Percentiles rank a stretch among this genome's conserved stretches.
These are phyloP conservation scores for Boletus vermiculosoides DNA, from an alignment of 768 basidiomycete species.

Conservation along the genomic window DNA sequence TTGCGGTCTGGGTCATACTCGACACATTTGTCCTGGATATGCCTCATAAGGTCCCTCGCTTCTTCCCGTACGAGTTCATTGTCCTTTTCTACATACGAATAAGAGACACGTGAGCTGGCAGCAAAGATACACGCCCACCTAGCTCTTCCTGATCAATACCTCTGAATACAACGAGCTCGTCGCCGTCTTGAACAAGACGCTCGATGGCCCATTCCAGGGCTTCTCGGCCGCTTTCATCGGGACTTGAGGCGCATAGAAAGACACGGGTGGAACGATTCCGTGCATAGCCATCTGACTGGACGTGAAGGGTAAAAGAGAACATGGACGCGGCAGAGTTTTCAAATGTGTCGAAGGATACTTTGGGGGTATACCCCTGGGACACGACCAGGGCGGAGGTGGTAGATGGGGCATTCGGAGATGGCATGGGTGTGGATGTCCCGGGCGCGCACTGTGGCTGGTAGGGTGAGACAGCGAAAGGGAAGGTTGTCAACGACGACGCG, in stretches of 20 bases:
- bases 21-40: slow-evolving; percentile 76
- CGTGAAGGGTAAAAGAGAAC: slow-evolving; percentile 86
- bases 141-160: slow-evolving; percentile 87
- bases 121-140: slow-evolving; percentile 42
- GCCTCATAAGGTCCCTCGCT: slow-evolving; percentile 76
- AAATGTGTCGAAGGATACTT: slow-evolving; percentile 84
- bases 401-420: slow-evolving; percentile 20
- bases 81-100: slow-evolving; percentile 55
- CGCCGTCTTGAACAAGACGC: slow-evolving; percentile 79
- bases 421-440: slow-evolving; percentile 13
- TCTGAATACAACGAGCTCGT: slow-evolving; percentile 89
- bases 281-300: slow-evolving; percentile 79
- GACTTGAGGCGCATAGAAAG: slow-evolving; percentile 85
- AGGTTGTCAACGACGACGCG: slow-evolving; percentile 14
- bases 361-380: slow-evolving; percentile 36
- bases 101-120: not conserved
- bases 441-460: slow-evolving; percentile 15
- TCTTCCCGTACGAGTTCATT: slow-evolving; percentile 79
- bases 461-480: slow-evolving; percentile 23
- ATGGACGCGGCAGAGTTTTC: slow-evolving; percentile 77
- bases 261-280: slow-evolving; percentile 77
- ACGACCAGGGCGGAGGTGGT: slow-evolving; percentile 17
- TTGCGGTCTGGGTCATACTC: slow-evolving; percentile 78
- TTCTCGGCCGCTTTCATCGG: slow-evolving; percentile 84
- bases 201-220: slow-evolving; percentile 94